Conservation (phyloP, 1,139 yeast species). For the Hanseniaspora sp. region DNA sequence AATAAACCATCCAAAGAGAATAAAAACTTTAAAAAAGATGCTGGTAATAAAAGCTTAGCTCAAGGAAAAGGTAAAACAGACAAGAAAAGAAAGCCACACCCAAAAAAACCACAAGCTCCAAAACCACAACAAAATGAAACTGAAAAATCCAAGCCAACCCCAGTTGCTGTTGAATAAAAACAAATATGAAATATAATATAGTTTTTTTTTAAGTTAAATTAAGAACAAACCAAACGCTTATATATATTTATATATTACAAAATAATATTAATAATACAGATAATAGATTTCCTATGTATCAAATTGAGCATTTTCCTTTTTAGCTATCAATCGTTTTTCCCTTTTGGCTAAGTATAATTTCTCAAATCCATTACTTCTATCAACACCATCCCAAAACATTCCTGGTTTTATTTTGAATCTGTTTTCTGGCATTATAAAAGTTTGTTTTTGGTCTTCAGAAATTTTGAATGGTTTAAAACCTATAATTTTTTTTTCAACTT, state of each 20-base stretch:
- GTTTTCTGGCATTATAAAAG: slow-evolving; percentile 50
- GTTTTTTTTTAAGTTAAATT: too few relatives aligned
- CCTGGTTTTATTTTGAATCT: slow-evolving; percentile 75
- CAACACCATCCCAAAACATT: slow-evolving; percentile 84
- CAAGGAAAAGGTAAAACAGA: neutral
- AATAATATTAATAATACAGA: too few relatives aligned
- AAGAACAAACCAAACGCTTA: too few relatives aligned
- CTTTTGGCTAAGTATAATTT: slow-evolving; percentile 47
- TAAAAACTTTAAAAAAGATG: too few relatives aligned
- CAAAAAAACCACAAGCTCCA: neutral
- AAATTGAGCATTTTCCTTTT: slow-evolving; percentile 26
- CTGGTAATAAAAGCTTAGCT: too few relatives aligned
- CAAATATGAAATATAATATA: too few relatives aligned
- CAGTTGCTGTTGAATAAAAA: neutral
- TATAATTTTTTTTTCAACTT: slow-evolving; percentile 23
- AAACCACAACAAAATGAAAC: neutral
- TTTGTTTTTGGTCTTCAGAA: slow-evolving; percentile 4
- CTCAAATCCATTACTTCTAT: slow-evolving; percentile 87
- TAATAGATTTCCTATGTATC: slow-evolving; percentile 25
- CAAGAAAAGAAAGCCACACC: neutral
- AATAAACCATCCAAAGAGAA: neutral
- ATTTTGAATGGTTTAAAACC: slow-evolving; percentile 33
- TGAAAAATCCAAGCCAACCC: neutral
- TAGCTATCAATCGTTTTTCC: slow-evolving; percentile 34
- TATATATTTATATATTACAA: too few relatives aligned